Evolutionary conservation across 2,329 filamentous ascomycete genomes (phyloP), one percentile per base, ranked within the genome.

Genomic region (Colletotrichum incanum): DNA sequence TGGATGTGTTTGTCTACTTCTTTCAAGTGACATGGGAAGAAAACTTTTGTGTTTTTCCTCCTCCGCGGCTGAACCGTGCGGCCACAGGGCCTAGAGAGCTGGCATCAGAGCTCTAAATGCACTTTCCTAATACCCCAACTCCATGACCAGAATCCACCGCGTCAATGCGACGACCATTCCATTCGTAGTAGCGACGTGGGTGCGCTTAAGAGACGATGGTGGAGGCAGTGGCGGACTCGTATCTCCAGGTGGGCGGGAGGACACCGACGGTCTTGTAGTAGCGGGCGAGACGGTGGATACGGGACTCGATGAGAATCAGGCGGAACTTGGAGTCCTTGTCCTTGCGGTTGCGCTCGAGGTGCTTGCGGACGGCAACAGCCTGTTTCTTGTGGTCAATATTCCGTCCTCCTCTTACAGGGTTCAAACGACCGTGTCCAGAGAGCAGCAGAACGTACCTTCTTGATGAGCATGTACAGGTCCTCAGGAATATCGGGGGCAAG

Each of bases 271-370:
- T 96, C 94, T 98, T 98, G 94, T 98, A 99, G 93, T 98, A 98
- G 81, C 96, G 93, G 84, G 95, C 96, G 80, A 99, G 93, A 90
- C 96, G 96, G 93, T 99, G 96, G 88, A 99, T 98, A 88, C 97
- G 94, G 85, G 96, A 98, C 92, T 99, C 96, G 88, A 99, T 97
- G 81, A 99, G 93, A 96, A 99, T 99, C 78, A 99, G 94, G 85
- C 96, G 96, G 94, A 99, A 99, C 92, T 99, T 99, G 91, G 93
- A 94, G 91, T 99, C 96, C 91, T 95, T 97, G 92, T 99, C 96
- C 93, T 99, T 99, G 89, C 96, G 96, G 93, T 99, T 99, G 88
- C 94, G 94, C 92, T 98, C 95, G 80, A 99, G 94, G 89, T 99
- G 97, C 94, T 99, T 99, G 90, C 96, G 96, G 89, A 99, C 96